Evolutionary conservation across 2,329 filamentous ascomycete species (phyloP).

Genomic region (Macrophomina phaseolina): DNA sequence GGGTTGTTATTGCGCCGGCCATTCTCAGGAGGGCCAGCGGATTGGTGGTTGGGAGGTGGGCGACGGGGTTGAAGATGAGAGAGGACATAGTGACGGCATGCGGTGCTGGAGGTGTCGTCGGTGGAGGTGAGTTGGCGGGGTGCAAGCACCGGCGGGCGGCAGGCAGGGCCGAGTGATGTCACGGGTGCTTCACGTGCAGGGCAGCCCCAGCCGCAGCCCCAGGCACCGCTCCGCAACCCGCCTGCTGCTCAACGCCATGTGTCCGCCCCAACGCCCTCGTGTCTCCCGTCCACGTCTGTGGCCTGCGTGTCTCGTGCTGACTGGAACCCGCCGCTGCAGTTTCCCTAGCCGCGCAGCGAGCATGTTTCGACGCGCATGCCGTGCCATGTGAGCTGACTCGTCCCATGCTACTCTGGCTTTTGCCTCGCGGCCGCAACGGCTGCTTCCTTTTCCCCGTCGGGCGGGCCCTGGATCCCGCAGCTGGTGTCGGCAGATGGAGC

Average conservation of each 20-base stretch:
- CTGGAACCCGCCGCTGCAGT: background rate
- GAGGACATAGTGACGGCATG: background rate
- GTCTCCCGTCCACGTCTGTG: background rate
- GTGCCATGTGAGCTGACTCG: slow-evolving; percentile 18
- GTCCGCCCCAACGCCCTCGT: slow-evolving; percentile 2
- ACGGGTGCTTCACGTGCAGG: slow-evolving; percentile 8
- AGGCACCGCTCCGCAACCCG: background rate
- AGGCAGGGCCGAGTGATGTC: background rate
- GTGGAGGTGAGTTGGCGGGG: background rate
- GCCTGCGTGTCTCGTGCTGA: slow-evolving; percentile 5
- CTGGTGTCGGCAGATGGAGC: slow-evolving; percentile 6
- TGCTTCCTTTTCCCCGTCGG: background rate
- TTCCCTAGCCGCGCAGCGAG: background rate
- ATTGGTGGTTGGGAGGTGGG: slow-evolving; percentile 23
- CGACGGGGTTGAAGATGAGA: slow-evolving; percentile 22
- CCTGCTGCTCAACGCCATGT: slow-evolving; percentile 17
- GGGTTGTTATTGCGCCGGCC: slow-evolving; percentile 34
- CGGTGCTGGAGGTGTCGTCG: background rate
- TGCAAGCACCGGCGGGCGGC: background rate
- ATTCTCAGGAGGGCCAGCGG: slow-evolving; percentile 32
- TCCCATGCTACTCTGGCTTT: slow-evolving; percentile 9
- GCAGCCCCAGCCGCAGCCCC: background rate
- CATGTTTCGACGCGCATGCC: slow-evolving; percentile 11
- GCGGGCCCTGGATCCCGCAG: background rate
- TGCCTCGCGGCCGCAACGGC: background rate